These are phyloP conservation scores for Trichoderma brevicompactum DNA, from an alignment of 2,329 filamentous ascomycete species.

Conservation along the genomic window DNA sequence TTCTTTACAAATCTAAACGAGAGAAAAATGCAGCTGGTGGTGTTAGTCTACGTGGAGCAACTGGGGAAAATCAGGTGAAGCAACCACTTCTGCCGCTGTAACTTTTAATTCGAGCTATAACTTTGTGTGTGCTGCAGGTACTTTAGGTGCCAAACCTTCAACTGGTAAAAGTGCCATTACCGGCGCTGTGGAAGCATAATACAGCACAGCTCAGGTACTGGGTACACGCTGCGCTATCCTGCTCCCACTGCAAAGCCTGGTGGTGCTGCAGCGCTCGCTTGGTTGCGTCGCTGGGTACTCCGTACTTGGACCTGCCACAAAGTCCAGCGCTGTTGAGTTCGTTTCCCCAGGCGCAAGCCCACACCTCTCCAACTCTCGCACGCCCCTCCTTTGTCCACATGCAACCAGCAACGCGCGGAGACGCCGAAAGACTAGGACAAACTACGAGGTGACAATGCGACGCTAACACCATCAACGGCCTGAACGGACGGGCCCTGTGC, in stretches of 20 bases:
- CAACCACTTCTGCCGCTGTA: not conserved
- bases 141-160: too few relatives aligned
- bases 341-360: too few relatives aligned
- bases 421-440: constrained; percentile 25
- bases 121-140: too few relatives aligned
- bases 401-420: constrained; percentile 13
- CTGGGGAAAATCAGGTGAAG: not conserved
- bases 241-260: not conserved
- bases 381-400: not conserved
- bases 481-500: constrained; percentile 8
- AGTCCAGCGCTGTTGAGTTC: not conserved
- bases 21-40: not conserved
- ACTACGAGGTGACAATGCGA: constrained; percentile 27
- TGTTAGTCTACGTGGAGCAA: not conserved
- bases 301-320: not conserved
- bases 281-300: not conserved
- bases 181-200: not conserved
- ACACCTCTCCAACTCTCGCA: too few relatives aligned
- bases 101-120: too few relatives aligned
- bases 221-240: not conserved
- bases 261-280: not conserved
- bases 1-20: not conserved
- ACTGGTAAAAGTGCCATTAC: too few relatives aligned
- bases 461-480: constrained; percentile 26
- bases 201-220: not conserved